Evolutionary conservation across 495 filamentous ascomycete genomes (phyloP).

Genomic region (Hypoxylon trugodes): DNA sequence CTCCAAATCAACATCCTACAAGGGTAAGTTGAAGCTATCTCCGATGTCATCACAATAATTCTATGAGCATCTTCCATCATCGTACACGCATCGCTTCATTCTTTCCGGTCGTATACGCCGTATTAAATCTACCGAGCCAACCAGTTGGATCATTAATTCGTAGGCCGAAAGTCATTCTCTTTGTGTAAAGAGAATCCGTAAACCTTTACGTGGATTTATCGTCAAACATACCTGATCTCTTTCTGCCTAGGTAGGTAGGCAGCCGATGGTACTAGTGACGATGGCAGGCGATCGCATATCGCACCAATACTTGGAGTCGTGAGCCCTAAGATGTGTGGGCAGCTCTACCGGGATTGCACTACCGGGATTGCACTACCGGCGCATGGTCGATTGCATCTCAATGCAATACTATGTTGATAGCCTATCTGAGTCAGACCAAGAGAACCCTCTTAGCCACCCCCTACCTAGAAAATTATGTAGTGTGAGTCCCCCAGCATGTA

Average conservation of each 20-base stretch:
- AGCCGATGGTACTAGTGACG: not conserved
- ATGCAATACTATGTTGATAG: constrained; percentile 17
- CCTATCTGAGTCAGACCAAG: constrained; percentile 44
- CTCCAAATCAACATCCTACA: not conserved
- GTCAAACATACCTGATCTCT: no score
- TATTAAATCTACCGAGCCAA: no score
- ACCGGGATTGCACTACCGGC: constrained; percentile 23
- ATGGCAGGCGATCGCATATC: not conserved
- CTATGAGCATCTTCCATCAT: not conserved
- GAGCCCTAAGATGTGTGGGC: not conserved
- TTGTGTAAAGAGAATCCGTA: no score
- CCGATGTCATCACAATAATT: not conserved
- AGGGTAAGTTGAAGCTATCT: not conserved
- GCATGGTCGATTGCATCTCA: constrained; percentile 22
- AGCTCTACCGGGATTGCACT: not conserved
- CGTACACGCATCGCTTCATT: no score
- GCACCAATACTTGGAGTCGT: no score
- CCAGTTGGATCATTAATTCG: no score
- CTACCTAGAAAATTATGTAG: no score
- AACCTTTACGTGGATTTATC: no score
- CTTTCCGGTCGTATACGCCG: no score
- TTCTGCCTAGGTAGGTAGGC: not conserved
- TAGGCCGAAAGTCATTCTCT: no score
- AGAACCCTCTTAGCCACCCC: constrained; percentile 15
- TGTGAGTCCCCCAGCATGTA: no score